Percentiles rank a stretch among this genome's conserved stretches.
Evolutionary conservation across 345 rosid genomes (phyloP).

Genomic region (Euphorbia tirucalli): DNA sequence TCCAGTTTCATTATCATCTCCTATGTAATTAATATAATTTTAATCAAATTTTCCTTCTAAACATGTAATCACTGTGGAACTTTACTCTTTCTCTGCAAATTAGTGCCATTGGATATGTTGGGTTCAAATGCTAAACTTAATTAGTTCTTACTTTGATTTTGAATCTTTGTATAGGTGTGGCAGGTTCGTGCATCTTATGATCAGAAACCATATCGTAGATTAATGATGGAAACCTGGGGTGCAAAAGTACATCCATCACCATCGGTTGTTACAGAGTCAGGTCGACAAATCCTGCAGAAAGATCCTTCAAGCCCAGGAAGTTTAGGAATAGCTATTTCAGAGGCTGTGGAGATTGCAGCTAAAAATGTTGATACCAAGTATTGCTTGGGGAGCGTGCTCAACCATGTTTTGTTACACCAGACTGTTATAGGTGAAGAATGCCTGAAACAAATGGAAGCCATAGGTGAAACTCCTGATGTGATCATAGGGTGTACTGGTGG

Average conservation of each 20-base stretch:
- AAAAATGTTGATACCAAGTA: constrained; percentile 68
- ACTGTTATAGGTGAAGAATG: constrained; percentile 94
- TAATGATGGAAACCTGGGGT: constrained; percentile 99
- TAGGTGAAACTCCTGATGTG: constrained; percentile 79
- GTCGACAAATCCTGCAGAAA: constrained; percentile 57
- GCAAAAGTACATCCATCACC: constrained; percentile 95
- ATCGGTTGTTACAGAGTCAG: constrained; percentile 60
- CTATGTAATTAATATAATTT: neutral
- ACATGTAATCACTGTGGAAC: neutral
- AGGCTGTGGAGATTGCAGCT: constrained; percentile 92
- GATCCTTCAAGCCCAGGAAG: constrained; percentile 85
- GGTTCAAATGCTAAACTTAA: neutral
- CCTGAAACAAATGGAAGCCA: constrained; percentile 72
- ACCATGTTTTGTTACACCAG: constrained; percentile 92
- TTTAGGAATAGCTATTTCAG: constrained; percentile 94
- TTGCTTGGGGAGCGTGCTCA: constrained; percentile 86
- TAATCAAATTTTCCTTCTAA: neutral
- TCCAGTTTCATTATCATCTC: neutral
- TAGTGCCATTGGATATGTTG: neutral
- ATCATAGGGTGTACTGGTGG: constrained; percentile 97
- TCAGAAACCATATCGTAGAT: constrained; percentile 84
- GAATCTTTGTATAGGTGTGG: constrained; percentile 61
- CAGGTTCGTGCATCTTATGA: constrained; percentile 93
- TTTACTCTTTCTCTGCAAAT: neutral
- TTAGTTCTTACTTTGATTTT: neutral